phyloP scores from a whole-genome alignment of 2,329 filamentous ascomycete genomes.

The Onygenales sp. region DNA sequence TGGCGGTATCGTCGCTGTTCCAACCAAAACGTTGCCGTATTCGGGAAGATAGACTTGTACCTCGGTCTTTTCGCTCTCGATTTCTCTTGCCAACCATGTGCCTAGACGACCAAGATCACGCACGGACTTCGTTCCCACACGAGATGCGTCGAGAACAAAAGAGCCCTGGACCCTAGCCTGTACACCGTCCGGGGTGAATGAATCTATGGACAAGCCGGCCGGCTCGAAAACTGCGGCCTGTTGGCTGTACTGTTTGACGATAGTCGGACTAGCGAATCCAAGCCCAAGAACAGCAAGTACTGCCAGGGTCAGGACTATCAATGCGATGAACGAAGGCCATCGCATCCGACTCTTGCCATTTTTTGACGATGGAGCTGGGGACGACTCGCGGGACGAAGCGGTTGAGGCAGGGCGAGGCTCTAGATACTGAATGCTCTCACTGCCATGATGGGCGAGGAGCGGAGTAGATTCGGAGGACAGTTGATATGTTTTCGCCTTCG shows the following conservation, averaged over 20 bases:
- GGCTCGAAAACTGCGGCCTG: conserved; percentile 74
- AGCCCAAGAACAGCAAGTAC: conserved; percentile 62
- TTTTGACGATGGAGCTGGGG: conserved; percentile 9
- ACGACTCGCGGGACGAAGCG: conserved; percentile 14
- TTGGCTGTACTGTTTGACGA: conserved; percentile 77
- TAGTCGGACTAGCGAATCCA: conserved; percentile 71
- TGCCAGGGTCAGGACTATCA: conserved; percentile 54
- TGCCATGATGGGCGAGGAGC: conserved; percentile 27
- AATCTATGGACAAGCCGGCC: conserved; percentile 73
- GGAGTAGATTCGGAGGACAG: conserved; percentile 35
- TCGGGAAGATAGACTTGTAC: conserved; percentile 74
- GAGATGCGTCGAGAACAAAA: conserved; percentile 68
- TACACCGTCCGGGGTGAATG: conserved; percentile 69
- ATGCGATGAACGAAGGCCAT: conserved; percentile 73
- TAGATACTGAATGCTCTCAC: conserved; percentile 21
- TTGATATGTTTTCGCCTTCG: conserved; percentile 19
- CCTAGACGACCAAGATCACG: conserved; percentile 66
- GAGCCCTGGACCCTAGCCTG: conserved; percentile 71
- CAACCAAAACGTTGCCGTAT: conserved; percentile 67
- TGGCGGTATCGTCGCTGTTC: conserved; percentile 65
- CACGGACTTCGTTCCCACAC: conserved; percentile 61
- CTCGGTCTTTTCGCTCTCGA: conserved; percentile 63
- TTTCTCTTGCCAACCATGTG: conserved; percentile 69
- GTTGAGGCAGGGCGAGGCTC: conserved; percentile 11
- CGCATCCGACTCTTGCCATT: conserved; percentile 31